Base-by-base conservation (phyloP, 2,329 filamentous ascomycete species). In the Talaromyces pinophilus region DNA sequence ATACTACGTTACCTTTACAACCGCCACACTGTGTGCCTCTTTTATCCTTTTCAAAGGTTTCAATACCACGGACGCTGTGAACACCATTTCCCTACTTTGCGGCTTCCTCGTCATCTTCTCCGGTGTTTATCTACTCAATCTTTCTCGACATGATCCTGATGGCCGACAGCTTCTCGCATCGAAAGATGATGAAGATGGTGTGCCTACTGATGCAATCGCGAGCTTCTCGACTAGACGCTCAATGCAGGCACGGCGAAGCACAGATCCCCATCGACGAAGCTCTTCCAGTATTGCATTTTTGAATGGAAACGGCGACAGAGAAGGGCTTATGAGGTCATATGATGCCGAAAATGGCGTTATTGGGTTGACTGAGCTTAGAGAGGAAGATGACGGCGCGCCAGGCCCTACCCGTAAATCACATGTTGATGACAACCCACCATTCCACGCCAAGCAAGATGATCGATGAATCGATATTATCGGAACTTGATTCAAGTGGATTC, bases 1-100 rank as follows among this genome's bases (percentile, higher is more conserved):
- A 30, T 98, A 98, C 84, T 98, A 98, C 79, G 94, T 98, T 63
- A 97, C 93, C 2, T 98, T 98, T 78, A 97, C 94, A 2, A 98
- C 94, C 0, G 93, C 91, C 68, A 98, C 94, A 7, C 88, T 98
- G 50, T 90, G 92, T 78, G 94, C 94, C 66, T 97, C 94, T 1
- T 98, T 97, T 78, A 96, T 97, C 74, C 89, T 98, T 62, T 98
- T 97, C 82, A 88, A 89, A 72, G 94, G 94, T 67, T 98, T 98
- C 85, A 97, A 98, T 80, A 98, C 94, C 3, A 92, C 92, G 59
- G 92, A 96, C 72, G 86, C 90, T 5, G 91, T 97, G 71, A 97
- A 95, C 81, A 97, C 92, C 0, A 88, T 98, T 66, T 97, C 94
- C 3, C 86, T 98, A 15, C 86, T 98, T 62, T 94, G 91, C 76